Evolutionary conservation across 257 asterid genomes (phyloP).

Genomic region (Galeopsis tetrahit): DNA sequence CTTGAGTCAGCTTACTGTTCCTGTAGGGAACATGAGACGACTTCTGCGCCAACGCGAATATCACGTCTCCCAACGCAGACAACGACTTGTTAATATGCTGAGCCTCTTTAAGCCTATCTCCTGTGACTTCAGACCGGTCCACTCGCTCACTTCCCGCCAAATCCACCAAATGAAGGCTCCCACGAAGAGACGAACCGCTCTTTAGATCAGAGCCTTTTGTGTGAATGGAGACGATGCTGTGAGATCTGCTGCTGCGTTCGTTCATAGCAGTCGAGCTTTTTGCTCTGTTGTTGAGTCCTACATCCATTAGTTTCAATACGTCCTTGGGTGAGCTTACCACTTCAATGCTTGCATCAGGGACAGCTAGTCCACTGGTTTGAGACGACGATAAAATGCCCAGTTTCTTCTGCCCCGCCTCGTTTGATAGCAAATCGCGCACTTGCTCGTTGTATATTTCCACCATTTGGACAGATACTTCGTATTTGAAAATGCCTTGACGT

Average conservation of each 20-base stretch:
- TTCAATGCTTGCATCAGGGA: constrained; percentile 85
- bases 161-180: constrained; percentile 98
- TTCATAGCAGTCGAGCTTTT: constrained; percentile 84
- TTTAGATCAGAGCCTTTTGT: constrained; percentile 67
- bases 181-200: constrained; percentile 64
- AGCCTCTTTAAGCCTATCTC: constrained; percentile 95
- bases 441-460: constrained; percentile 96
- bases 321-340: constrained; percentile 64
- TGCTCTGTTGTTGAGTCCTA: constrained; percentile 88
- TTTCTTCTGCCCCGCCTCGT: constrained; percentile 62
- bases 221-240: constrained; percentile 88
- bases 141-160: constrained; percentile 99
- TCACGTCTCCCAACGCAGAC: constrained; percentile 98
- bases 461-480: constrained; percentile 91
- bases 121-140: constrained; percentile 96
- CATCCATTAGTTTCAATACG: constrained; percentile 77
- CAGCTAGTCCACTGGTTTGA: constrained; percentile 81
- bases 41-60: constrained; percentile 87
- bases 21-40: constrained; percentile 87
- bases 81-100: constrained; percentile 92
- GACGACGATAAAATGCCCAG: constrained; percentile 73
- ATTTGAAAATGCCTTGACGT: constrained; percentile 56
- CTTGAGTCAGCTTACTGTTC: constrained; percentile 99
- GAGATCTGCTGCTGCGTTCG: constrained; percentile 97
- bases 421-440: constrained; percentile 92